phyloP scores from a whole-genome alignment of 176 grass and related monocot species.

The Bothriochloa decipiens region DNA sequence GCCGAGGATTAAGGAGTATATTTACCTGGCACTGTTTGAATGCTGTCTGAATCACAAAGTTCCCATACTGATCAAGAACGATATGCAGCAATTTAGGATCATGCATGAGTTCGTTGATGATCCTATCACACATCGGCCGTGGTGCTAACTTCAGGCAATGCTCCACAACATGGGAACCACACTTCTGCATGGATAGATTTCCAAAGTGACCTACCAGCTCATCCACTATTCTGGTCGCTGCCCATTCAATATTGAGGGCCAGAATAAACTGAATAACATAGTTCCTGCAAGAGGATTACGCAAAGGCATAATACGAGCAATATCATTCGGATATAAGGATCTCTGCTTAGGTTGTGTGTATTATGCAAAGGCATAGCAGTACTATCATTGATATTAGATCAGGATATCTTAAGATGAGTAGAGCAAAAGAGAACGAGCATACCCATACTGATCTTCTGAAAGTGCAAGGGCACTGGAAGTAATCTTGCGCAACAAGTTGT shows the following conservation, averaged over 20 bases:
- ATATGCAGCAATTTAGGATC: slow-evolving; percentile 61
- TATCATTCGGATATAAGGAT: slow-evolving; percentile 7
- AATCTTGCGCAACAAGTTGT: slow-evolving; percentile 57
- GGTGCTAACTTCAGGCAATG: slow-evolving; percentile 53
- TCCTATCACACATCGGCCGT: slow-evolving; percentile 17
- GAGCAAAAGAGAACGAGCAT: slow-evolving; percentile 18
- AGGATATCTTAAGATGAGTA: slow-evolving; percentile 28
- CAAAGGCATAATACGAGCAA: background rate
- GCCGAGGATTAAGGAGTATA: background rate
- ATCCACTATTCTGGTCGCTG: slow-evolving; percentile 57
- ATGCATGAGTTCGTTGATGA: slow-evolving; percentile 66
- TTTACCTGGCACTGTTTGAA: slow-evolving; percentile 61
- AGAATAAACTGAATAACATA: slow-evolving; percentile 93
- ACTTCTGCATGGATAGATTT: slow-evolving; percentile 78
- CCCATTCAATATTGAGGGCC: slow-evolving; percentile 54
- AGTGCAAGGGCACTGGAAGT: slow-evolving; percentile 57
- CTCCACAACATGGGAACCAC: slow-evolving; percentile 86
- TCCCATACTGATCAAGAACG: slow-evolving; percentile 61
- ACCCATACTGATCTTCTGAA: slow-evolving; percentile 83
- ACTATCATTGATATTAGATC: slow-evolving; percentile 13
- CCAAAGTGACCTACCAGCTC: slow-evolving; percentile 53
- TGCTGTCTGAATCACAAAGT: slow-evolving; percentile 85
- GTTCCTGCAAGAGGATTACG: slow-evolving; percentile 61
- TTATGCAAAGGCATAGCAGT: slow-evolving; percentile 20
- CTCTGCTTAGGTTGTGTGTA: background rate